Evolutionary conservation across 257 asterid genomes (phyloP), one percentile per base, ranked within the genome.

Genomic region (Fraxinus excelsior): DNA sequence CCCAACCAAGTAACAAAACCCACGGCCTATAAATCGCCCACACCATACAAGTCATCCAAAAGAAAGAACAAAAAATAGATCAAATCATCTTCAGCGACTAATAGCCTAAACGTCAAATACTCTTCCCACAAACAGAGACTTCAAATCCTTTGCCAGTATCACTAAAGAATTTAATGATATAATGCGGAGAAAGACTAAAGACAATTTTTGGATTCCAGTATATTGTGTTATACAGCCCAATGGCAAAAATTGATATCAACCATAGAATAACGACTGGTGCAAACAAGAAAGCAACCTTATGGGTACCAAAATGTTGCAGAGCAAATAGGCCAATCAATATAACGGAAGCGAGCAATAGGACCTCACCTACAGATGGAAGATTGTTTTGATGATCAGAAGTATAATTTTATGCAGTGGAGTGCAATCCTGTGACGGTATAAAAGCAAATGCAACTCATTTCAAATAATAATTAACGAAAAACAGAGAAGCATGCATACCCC

Each of bases 301-400:
- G 95, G 79, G 99, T 94, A 34, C 99, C 99, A 82, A 79, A 81
- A 80, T 94, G 99, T 88, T 94, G 99, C 86, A 94, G 85, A 75
- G 99, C 98, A 82, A 94, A 94, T 70, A 94, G 90, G 49, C 99
- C 97, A 74, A 95, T 88, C 93, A 95, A 84, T 75, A 95, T 90
- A 76, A 83, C 78, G 77, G 96, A 90, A 76, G 94, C 84, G 73
- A 95, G 79, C 82, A 81, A 67, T 75, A 88, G 88, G 71, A 90
- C 88, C 37, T 68, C 89, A 83, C 96, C 99, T 93, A 77, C 38
- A 62, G 42, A 71, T 38, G 77, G 65, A 72, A 72, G 16, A 79
- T 79, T n/a, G 73, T 21, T 53, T 74, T 77, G 67, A 81, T 73
- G 70, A 64, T 44, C 74, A 71, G 67, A 78, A 67, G 23, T 44